Evolutionary conservation across 306 rosid species (phyloP).

Genomic region (Vicia sativa): DNA sequence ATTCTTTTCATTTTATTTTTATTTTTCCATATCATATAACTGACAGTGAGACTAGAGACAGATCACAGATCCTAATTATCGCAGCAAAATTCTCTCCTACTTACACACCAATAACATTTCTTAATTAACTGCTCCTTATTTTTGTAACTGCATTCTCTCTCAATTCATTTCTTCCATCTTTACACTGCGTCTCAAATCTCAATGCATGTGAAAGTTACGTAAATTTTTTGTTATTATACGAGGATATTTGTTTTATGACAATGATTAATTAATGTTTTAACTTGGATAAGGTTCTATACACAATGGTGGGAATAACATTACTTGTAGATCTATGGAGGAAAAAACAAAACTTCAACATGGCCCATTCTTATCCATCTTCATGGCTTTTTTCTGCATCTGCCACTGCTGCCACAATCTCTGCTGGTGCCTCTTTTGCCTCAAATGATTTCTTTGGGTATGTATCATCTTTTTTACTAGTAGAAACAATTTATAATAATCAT

Average conservation of each 20-base stretch:
- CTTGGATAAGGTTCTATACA: constrained; percentile 17
- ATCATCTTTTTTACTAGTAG: background rate
- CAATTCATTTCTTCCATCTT: no score
- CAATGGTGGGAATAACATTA: constrained; percentile 81
- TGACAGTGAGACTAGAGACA: no score
- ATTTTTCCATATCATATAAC: no score
- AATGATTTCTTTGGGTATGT: constrained; percentile 64
- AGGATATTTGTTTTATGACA: background rate
- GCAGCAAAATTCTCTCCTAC: constrained; percentile 2
- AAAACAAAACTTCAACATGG: constrained; percentile 49
- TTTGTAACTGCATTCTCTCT: background rate
- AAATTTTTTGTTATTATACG: constrained; percentile 9
- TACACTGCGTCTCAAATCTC: no score
- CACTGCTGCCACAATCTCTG: constrained; percentile 66
- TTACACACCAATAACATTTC: background rate
- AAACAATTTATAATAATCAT: no score
- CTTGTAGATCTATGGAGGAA: constrained; percentile 74
- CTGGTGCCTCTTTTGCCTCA: constrained; percentile 61
- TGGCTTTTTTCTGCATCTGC: constrained; percentile 68
- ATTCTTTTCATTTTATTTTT: no score
- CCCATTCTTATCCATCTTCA: constrained; percentile 56
- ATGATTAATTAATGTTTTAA: constrained; percentile 5
- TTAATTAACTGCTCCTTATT: background rate
- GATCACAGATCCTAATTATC: constrained; percentile 31
- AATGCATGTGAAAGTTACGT: constrained; percentile 1